Evolutionary conservation across 2,329 filamentous ascomycete species (phyloP).

Genomic region (Rhexocercosporidium sp.): DNA sequence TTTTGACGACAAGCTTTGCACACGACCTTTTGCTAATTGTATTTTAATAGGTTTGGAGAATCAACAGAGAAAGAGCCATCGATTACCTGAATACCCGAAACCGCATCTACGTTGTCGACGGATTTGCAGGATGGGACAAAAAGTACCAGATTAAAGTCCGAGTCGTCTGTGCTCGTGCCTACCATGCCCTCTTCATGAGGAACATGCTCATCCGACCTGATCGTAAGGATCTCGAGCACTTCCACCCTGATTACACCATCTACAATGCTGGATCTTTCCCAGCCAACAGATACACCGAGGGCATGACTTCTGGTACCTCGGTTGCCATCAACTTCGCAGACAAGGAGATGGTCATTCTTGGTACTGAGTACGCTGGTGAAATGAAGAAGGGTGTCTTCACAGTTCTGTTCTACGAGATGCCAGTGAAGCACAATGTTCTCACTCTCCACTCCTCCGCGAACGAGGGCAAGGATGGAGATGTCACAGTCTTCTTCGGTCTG

Average conservation of each 20-base stretch:
- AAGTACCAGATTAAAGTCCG: conserved; percentile 97
- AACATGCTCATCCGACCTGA: conserved; percentile 99
- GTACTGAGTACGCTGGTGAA: conserved; percentile 97
- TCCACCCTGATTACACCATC: conserved; percentile 99
- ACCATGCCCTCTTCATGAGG: conserved; percentile 99
- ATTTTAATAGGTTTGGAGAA: conserved; percentile 87
- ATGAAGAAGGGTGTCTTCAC: conserved; percentile 99
- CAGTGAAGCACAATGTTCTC: conserved; percentile 98
- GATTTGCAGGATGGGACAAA: conserved; percentile 97
- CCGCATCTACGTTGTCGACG: conserved; percentile 98
- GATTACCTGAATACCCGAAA: conserved; percentile 99
- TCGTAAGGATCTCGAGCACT: conserved; percentile 90
- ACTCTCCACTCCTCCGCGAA: conserved; percentile 99
- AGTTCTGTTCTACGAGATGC: conserved; percentile 99
- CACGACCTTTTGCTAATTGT: conserved; percentile 24
- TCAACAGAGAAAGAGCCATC: conserved; percentile 97
- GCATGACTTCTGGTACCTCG: conserved; percentile 98
- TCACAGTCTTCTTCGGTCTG: conserved; percentile 98
- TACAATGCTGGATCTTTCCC: conserved; percentile 99
- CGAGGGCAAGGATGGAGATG: conserved; percentile 91
- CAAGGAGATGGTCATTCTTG: conserved; percentile 99
- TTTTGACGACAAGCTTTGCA: conserved; percentile 19
- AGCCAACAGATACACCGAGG: conserved; percentile 95
- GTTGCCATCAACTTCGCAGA: conserved; percentile 99
- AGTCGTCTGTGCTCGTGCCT: conserved; percentile 97